These are phyloP conservation scores for Xylaria curta DNA, from an alignment of 495 filamentous ascomycete species.

Conservation along the genomic window DNA sequence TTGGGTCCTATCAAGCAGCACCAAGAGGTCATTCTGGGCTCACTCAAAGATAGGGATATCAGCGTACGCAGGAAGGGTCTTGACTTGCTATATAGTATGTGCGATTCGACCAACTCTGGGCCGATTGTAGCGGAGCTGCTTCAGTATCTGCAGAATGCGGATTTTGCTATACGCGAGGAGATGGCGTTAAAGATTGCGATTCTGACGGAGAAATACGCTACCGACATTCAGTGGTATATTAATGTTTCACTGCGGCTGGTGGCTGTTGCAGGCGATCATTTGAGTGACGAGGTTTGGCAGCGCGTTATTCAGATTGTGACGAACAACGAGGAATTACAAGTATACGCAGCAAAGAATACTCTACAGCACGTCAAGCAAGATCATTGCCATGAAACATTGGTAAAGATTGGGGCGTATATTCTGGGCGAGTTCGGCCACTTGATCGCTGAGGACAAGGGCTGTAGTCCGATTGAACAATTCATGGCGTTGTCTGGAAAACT, in stretches of 20 bases:
- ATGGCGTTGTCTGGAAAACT: slow-evolving; percentile 91
- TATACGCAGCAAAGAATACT: slow-evolving; percentile 93
- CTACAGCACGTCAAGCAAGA: slow-evolving; percentile 89
- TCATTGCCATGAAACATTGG: slow-evolving; percentile 92
- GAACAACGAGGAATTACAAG: slow-evolving; percentile 97
- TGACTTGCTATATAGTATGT: slow-evolving; percentile 99
- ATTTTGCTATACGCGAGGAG: slow-evolving; percentile 97
- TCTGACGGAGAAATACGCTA: slow-evolving; percentile 97
- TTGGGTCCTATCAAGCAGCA: slow-evolving; percentile 98
- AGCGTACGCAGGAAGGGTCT: slow-evolving; percentile 95
- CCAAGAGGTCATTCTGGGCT: slow-evolving; percentile 92
- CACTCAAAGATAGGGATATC: slow-evolving; percentile 94
- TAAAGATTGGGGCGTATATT: slow-evolving; percentile 96
- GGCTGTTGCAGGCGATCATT: slow-evolving; percentile 96
- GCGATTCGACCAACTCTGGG: slow-evolving; percentile 88
- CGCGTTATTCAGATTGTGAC: slow-evolving; percentile 99
- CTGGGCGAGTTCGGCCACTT: slow-evolving; percentile 97
- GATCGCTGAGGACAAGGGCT: slow-evolving; percentile 91
- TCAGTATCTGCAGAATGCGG: slow-evolving; percentile 92
- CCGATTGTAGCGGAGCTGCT: slow-evolving; percentile 93
- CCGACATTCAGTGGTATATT: slow-evolving; percentile 98
- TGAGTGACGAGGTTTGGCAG: slow-evolving; percentile 99
- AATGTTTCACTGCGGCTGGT: slow-evolving; percentile 95
- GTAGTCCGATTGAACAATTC: slow-evolving; percentile 98
- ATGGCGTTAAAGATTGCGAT: slow-evolving; percentile 99